A percentile compares a stretch with the other conserved stretches of the same genome.
Evolutionary conservation across 257 asterid species (phyloP).

Genomic region (Solanum rostratum): DNA sequence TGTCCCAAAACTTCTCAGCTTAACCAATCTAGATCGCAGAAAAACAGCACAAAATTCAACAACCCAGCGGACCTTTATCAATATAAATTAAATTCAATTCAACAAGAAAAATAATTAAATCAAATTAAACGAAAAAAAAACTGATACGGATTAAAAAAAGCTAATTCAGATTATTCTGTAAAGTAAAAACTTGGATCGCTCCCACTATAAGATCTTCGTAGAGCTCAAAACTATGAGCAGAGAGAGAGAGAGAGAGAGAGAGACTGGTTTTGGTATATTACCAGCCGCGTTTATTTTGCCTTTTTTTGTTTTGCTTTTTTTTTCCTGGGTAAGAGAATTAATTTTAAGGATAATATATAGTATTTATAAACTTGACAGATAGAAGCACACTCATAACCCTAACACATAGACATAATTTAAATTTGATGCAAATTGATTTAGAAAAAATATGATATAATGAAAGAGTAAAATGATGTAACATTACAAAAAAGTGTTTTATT

Average conservation of each 20-base stretch:
- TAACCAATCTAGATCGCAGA: slow-evolving; percentile 20
- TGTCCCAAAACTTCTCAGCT: not conserved
- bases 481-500: not conserved
- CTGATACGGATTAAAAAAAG: not conserved
- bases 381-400: not conserved
- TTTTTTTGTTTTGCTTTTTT: not conserved
- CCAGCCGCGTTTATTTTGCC: slow-evolving; percentile 56
- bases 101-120: slow-evolving; percentile 1
- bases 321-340: not conserved
- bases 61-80: slow-evolving; percentile 13
- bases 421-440: not conserved
- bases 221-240: slow-evolving; percentile 49
- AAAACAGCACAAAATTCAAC: slow-evolving; percentile 31
- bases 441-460: not conserved
- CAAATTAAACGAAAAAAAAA: not conserved
- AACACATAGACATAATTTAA: not conserved
- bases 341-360: not conserved
- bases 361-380: not conserved
- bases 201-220: slow-evolving; percentile 31
- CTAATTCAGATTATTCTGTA: slow-evolving; percentile 16
- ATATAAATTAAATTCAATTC: not conserved
- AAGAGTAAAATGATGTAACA: not conserved
- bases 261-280: slow-evolving; percentile 34
- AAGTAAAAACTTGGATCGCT: slow-evolving; percentile 39
- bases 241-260: slow-evolving; percentile 17